These are phyloP conservation scores for Monilinia fructicola DNA, from an alignment of 2,329 filamentous ascomycete species.

Conservation along the genomic window DNA sequence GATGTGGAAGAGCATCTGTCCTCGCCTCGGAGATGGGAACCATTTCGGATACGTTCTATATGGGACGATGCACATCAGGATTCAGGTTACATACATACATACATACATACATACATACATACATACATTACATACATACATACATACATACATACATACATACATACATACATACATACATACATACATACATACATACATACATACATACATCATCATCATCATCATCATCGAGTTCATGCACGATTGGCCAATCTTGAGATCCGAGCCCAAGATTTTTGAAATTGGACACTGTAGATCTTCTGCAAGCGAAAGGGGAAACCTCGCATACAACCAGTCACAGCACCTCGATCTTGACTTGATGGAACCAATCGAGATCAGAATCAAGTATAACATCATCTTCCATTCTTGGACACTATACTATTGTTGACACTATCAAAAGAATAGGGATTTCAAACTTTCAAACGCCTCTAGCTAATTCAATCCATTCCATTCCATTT, in stretches of 20 bases:
- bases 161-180: too few relatives aligned
- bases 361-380: background rate
- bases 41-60: too few relatives aligned
- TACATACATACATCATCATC: too few relatives aligned
- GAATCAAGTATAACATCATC: background rate
- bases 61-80: too few relatives aligned
- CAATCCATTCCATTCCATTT: slow-evolving; percentile 8
- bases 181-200: background rate
- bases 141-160: too few relatives aligned
- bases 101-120: too few relatives aligned
- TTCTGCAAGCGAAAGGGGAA: background rate
- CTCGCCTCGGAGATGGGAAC: too few relatives aligned
- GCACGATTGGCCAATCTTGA: background rate
- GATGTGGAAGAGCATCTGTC: too few relatives aligned
- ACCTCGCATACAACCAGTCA: background rate
- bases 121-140: too few relatives aligned
- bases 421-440: slow-evolving; percentile 4
- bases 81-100: too few relatives aligned
- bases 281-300: background rate
- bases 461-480: slow-evolving; percentile 17
- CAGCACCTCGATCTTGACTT: background rate
- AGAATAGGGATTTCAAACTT: background rate
- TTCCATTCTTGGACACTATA: background rate
- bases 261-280: background rate
- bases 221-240: background rate